Percentiles rank a stretch among this genome's conserved stretches.
These are phyloP conservation scores for Ustilago esculenta DNA, from an alignment of 1,284 basidiomycete species.

Conservation along the genomic window DNA sequence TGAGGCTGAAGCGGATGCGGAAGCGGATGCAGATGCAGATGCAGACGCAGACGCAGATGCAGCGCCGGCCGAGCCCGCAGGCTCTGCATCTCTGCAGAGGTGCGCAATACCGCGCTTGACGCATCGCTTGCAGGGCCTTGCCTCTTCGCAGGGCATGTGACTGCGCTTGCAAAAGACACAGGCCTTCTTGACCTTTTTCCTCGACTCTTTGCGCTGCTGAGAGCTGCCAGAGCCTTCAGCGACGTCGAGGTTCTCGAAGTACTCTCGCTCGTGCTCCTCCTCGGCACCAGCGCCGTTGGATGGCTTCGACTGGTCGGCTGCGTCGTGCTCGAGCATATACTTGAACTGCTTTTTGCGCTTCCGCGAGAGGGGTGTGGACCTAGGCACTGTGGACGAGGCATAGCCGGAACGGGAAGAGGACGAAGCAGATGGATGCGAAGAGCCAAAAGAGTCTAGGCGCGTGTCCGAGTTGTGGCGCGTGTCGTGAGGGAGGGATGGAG, in stretches of 20 bases:
- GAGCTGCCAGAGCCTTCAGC: not conserved
- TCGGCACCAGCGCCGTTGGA: slow-evolving; percentile 1
- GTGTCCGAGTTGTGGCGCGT: not conserved
- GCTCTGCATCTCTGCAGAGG: slow-evolving; percentile 46
- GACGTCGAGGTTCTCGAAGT: slow-evolving; percentile 2
- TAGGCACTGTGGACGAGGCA: not conserved
- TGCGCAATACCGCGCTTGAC: slow-evolving; percentile 49
- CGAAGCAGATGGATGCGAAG: not conserved
- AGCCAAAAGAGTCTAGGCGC: not conserved
- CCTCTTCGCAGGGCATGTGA: slow-evolving; percentile 50
- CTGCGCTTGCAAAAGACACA: slow-evolving; percentile 53
- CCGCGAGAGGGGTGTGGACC: slow-evolving; percentile 1
- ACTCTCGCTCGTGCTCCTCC: slow-evolving; percentile 9
- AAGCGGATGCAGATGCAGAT: not conserved
- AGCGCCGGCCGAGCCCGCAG: slow-evolving; percentile 11
- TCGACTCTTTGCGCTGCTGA: slow-evolving; percentile 22
- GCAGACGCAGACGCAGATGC: slow-evolving; percentile 5
- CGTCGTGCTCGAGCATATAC: slow-evolving; percentile 40
- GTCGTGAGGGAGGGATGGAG: slow-evolving; percentile 1
- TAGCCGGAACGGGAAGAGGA: not conserved
- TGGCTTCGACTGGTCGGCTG: slow-evolving; percentile 5
- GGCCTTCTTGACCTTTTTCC: slow-evolving; percentile 53
- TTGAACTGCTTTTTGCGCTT: slow-evolving; percentile 54
- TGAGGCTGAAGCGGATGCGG: slow-evolving; percentile 1
- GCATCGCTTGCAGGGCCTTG: slow-evolving; percentile 37